phyloP scores from a whole-genome alignment of 768 basidiomycete genomes.

The Sistotremastrum suecicum region DNA sequence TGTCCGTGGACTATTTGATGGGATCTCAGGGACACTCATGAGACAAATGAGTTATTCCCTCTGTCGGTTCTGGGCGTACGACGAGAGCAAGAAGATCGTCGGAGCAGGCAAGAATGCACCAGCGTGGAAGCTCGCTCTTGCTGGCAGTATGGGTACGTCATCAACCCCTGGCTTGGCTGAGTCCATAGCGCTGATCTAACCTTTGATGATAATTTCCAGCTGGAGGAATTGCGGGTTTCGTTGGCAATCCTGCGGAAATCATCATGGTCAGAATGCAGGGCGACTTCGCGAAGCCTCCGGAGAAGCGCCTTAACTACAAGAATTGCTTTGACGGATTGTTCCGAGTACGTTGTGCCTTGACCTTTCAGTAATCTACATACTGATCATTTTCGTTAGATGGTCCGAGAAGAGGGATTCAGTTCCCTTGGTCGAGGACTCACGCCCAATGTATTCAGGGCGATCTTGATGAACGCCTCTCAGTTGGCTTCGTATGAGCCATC shows the following conservation, averaged over 20 bases:
- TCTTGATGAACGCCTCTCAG: slow-evolving; percentile 88
- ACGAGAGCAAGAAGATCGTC: slow-evolving; percentile 74
- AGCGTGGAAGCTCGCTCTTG: slow-evolving; percentile 66
- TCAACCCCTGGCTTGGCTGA: not conserved
- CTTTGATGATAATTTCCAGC: slow-evolving; percentile 28
- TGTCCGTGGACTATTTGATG: slow-evolving; percentile 67
- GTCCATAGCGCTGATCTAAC: not conserved
- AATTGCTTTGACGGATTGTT: slow-evolving; percentile 80
- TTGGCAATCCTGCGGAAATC: slow-evolving; percentile 84
- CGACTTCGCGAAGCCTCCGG: slow-evolving; percentile 78
- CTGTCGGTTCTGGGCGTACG: slow-evolving; percentile 89
- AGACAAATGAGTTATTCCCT: slow-evolving; percentile 89
- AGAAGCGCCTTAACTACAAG: slow-evolving; percentile 84
- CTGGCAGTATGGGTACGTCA: slow-evolving; percentile 74
- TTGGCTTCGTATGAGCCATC: slow-evolving; percentile 51
- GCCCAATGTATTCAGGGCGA: slow-evolving; percentile 76
- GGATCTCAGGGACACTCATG: slow-evolving; percentile 78
- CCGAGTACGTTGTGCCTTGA: slow-evolving; percentile 37
- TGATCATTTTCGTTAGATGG: slow-evolving; percentile 40
- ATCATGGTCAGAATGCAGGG: slow-evolving; percentile 85
- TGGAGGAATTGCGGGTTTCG: slow-evolving; percentile 70
- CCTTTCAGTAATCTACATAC: not conserved
- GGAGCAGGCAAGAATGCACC: slow-evolving; percentile 60
- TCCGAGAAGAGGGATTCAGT: slow-evolving; percentile 69
- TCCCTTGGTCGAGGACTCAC: slow-evolving; percentile 64